Conservation (phyloP, 176 grass and related monocot genomes). For the Sorghum bicolor region Sorghum_bicolor_NCBIv3 NC_012870.2:21456001-21456500, state of each 20-base stretch:
- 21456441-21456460: conserved; percentile 80
- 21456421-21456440: conserved; percentile 64
- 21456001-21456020: conserved; percentile 52
- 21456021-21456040: conserved; percentile 78
- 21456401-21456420: conserved; percentile 77
- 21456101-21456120: conserved; percentile 56
- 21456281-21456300: conserved; percentile 89
- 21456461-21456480: conserved; percentile 77
- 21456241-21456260: conserved; percentile 89
- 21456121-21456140: conserved; percentile 87
- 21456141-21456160: conserved; percentile 72
- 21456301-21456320: conserved; percentile 86
- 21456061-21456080: conserved; percentile 78
- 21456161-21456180: conserved; percentile 66
- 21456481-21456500: conserved; percentile 86
- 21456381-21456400: conserved; percentile 58
- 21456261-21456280: conserved; percentile 56
- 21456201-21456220: conserved; percentile 66
- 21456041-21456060: conserved; percentile 66
- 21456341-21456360: conserved; percentile 74
- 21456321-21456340: conserved; percentile 70
- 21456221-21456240: conserved; percentile 72
- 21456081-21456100: conserved; percentile 68
- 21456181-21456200: conserved; percentile 64
- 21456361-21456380: conserved; percentile 47